Evolutionary conservation across 1,284 basidiomycete species (phyloP), one percentile per base, ranked within the genome.

Genomic region (Ustilago hordei): DNA sequence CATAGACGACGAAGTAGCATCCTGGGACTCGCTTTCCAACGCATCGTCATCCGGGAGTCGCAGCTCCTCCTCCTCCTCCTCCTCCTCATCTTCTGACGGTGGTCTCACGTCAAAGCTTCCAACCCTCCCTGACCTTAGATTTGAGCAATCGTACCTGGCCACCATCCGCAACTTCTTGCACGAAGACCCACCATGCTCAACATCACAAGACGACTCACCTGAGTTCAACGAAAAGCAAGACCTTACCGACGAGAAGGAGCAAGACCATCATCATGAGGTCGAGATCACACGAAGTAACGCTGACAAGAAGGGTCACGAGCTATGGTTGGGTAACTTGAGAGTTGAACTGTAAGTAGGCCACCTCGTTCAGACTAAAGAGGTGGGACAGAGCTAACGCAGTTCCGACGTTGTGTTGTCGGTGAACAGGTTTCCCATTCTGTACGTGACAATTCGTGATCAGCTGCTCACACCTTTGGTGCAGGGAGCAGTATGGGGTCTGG

Each of bases 121-220:
- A 4, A 69, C 71, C 2, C 60, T 83, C 1, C 82, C 82, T 7
- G 82, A 83, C 48, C 64, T 83, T 19, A 74, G 82, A 31, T 83
- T 83, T 52, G 82, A 83, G 63, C 79, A 82, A 53, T 79, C 73
- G 15, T 83, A 82, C 55, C 64, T 83, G 9, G 77, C 82, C 35
- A 79, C 76, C 28, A 75, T 83, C 17, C 64, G 81, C 4, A 59
- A 56, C 4, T 80, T 81, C 47, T 57, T 83, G 12, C 82, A 83
- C 56, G 81, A 69, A 60, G 64, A 64, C 2, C 35, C 43, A 34
- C 60, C 72, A n/a, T 13, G 55, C 7, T 8, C 47, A 45, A 36
- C 62, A 23, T 6, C 41, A 36, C 34, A 32, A n/a, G 41, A 62
- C 19, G 60, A 35, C 8, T 23, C 36, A 3, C 41, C 45, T 19